Evolutionary conservation across 1,284 basidiomycete species (phyloP).

Genomic region (Fomitopsis pinicola): DNA sequence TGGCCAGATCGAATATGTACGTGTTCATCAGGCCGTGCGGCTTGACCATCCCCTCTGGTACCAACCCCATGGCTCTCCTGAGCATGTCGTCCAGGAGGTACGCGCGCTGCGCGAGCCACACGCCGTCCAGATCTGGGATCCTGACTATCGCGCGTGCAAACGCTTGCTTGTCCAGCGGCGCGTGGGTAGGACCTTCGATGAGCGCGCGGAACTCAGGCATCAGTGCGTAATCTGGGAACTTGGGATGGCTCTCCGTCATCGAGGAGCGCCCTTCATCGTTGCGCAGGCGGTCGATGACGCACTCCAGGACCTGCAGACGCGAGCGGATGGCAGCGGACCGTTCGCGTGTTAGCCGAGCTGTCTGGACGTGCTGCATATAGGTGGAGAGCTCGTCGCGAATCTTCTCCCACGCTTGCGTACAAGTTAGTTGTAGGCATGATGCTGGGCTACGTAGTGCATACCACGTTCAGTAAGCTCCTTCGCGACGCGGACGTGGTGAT

Average conservation of each 20-base stretch:
- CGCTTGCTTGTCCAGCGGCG: no score
- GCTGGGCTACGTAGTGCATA: background rate
- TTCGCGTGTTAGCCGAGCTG: background rate
- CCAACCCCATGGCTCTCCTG: background rate
- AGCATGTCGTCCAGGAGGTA: background rate
- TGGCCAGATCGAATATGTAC: background rate
- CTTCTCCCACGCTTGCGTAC: background rate
- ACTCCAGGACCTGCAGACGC: background rate
- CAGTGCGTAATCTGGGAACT: conserved; percentile 4
- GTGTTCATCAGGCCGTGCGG: background rate
- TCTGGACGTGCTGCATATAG: background rate
- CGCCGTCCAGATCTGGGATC: background rate
- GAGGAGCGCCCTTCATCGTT: background rate
- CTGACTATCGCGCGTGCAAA: background rate
- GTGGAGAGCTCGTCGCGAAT: background rate
- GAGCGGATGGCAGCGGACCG: background rate
- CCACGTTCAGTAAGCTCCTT: conserved; percentile 3
- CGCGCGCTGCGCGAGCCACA: background rate
- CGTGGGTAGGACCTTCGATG: background rate
- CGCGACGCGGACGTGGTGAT: background rate
- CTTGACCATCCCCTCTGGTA: background rate
- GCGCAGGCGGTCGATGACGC: background rate
- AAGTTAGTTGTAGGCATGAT: background rate
- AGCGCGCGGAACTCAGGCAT: conserved; percentile 5
- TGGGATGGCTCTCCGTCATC: background rate